Evolutionary conservation across 768 basidiomycete species (phyloP), one percentile per base, ranked within the genome.

Genomic region (Clitopilus passeckerianus): DNA sequence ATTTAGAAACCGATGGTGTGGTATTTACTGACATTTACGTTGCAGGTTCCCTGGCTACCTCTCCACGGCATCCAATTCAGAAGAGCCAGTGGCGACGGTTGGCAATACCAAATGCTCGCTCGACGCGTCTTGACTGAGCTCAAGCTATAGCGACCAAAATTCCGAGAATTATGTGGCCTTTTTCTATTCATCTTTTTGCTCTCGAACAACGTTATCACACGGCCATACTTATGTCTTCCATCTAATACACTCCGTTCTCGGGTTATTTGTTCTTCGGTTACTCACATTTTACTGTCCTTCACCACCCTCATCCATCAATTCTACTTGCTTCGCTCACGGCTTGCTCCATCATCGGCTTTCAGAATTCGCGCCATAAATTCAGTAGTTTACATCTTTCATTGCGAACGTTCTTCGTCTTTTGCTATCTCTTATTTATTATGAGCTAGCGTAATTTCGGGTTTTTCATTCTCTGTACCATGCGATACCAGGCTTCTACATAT

Each of bases 51-150:
- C 50, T 93, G 88, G 87, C 76, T 98, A 54, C 93, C 94, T 2
- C 74, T 98, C 18, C 91, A 98, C 72, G 95, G 96, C 2, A 90
- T 98, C 50, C 96, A 98, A 68, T 98, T 98, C 77, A 86, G 96
- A 53, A 81, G 96, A 61, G 83, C 87, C 0, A 84, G 90, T 24
- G 95, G 95, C 1, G 92, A 96, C 64, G 91, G 90, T 0, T 98
- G 95, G 95, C 94, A 97, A 73, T 98, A 98, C 72, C 93, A 95
- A 70, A 94, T 94, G 91, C 82, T 98, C 41, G 95, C 92, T 22
- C 81, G 91, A 64, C 81, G 91, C 60, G 92, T 94, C 41, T 74
- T 94, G 65, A 94, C 91, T 37, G 92, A 94, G 71, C 80, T 94
- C 70, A 93, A 93, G 74, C 75, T 94, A 79, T 93, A 84, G 65